These are phyloP conservation scores for Vigna unguiculata DNA, from an alignment of 306 rosid genomes.

Conservation along the genomic window DNA sequence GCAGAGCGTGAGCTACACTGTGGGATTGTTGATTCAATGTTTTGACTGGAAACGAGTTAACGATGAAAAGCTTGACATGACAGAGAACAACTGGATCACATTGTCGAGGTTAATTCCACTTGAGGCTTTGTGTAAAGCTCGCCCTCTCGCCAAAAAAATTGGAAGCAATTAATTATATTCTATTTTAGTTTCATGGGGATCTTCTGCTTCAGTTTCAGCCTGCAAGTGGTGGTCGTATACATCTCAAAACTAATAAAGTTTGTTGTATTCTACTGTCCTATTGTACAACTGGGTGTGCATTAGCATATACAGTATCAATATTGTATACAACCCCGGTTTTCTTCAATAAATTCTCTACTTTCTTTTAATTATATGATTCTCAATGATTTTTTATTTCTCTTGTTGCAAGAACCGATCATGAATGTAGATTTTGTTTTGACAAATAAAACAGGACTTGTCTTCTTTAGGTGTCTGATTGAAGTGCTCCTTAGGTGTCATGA, in stretches of 20 bases:
- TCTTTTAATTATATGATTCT: background rate
- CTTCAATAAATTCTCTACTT: background rate
- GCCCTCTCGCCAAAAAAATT: background rate
- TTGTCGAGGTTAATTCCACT: slow-evolving; percentile 14
- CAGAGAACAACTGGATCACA: background rate
- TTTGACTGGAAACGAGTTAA: slow-evolving; percentile 33
- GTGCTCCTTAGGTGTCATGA: background rate
- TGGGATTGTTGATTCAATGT: slow-evolving; percentile 32
- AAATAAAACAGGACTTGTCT: background rate
- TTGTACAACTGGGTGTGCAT: background rate
- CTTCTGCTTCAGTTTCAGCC: background rate
- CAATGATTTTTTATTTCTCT: background rate
- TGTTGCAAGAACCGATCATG: no score
- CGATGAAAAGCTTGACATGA: slow-evolving; percentile 22
- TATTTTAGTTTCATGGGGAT: background rate
- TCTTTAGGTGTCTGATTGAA: no score
- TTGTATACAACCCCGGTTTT: background rate
- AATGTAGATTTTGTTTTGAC: background rate
- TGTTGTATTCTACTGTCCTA: background rate
- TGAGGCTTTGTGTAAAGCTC: slow-evolving; percentile 18
- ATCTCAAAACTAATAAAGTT: background rate
- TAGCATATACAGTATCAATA: background rate
- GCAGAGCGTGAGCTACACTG: background rate
- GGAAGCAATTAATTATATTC: background rate
- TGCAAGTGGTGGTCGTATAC: background rate